Percentiles rank a stretch among this genome's conserved stretches.
Conservation (phyloP, 2,329 filamentous ascomycete species). For the Pseudogymnoascus sp. region DNA sequence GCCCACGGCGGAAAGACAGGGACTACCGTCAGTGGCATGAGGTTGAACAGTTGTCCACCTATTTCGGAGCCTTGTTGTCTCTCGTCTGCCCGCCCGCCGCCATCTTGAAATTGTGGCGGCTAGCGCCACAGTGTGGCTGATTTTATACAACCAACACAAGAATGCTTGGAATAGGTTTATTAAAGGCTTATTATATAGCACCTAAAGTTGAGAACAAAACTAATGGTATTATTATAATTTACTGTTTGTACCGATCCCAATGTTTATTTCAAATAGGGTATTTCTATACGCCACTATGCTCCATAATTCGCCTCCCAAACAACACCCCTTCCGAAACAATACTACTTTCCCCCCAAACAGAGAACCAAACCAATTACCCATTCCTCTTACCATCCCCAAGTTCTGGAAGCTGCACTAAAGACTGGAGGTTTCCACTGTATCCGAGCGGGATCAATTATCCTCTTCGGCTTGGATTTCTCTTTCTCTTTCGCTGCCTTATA, state of each 20-base stretch:
- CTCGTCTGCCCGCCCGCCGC: background rate
- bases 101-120: background rate
- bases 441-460: constrained; percentile 65
- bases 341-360: background rate
- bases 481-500: constrained; percentile 61
- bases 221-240: background rate
- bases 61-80: constrained; percentile 6
- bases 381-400: constrained; percentile 76
- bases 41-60: background rate
- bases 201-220: background rate
- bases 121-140: background rate
- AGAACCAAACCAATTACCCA: background rate
- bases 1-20: background rate
- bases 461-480: constrained; percentile 67
- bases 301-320: constrained; percentile 3
- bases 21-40: background rate
- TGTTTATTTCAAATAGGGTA: background rate
- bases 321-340: background rate
- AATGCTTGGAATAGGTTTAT: background rate
- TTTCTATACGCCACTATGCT: constrained; percentile 3
- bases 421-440: constrained; percentile 96
- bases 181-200: background rate
- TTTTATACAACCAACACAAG: background rate
- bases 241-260: background rate
- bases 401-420: constrained; percentile 80